Conservation (phyloP, 2,329 filamentous ascomycete genomes). For the Aspergillus cejpii region DNA sequence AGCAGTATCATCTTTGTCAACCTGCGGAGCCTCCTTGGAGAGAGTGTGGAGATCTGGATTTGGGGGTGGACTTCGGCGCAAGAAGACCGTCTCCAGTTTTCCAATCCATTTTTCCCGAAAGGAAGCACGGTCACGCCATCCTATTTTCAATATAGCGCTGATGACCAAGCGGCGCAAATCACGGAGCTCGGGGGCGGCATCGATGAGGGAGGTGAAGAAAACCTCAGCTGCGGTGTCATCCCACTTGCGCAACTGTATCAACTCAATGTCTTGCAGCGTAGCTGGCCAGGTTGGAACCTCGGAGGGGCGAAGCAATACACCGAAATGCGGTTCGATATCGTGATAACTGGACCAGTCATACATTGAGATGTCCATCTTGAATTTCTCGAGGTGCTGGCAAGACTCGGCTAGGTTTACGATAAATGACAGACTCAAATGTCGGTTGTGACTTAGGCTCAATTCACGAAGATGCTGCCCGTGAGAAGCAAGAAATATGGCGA, state of each 20-base stretch:
- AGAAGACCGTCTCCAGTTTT: slow-evolving; percentile 53
- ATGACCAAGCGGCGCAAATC: slow-evolving; percentile 64
- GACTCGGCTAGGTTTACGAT: slow-evolving; percentile 57
- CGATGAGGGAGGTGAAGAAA: slow-evolving; percentile 71
- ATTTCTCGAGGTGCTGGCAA: slow-evolving; percentile 63
- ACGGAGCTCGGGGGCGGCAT: slow-evolving; percentile 60
- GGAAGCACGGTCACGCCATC: slow-evolving; percentile 73
- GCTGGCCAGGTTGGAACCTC: slow-evolving; percentile 73
- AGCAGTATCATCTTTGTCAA: slow-evolving; percentile 1
- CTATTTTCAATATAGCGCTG: slow-evolving; percentile 69
- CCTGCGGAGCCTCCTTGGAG: not conserved
- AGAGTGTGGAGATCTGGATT: slow-evolving; percentile 26
- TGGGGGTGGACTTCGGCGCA: slow-evolving; percentile 31
- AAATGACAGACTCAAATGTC: slow-evolving; percentile 69
- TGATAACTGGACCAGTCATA: slow-evolving; percentile 61
- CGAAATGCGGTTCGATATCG: slow-evolving; percentile 69
- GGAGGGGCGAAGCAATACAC: slow-evolving; percentile 50
- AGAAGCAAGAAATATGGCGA: slow-evolving; percentile 58
- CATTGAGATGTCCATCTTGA: slow-evolving; percentile 74
- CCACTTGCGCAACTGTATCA: slow-evolving; percentile 73
- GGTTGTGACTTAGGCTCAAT: slow-evolving; percentile 70
- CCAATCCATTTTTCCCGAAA: slow-evolving; percentile 71
- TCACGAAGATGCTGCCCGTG: slow-evolving; percentile 62
- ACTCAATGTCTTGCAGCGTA: slow-evolving; percentile 62
- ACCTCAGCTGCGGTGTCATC: slow-evolving; percentile 61